phyloP scores from a whole-genome alignment of 2,329 filamentous ascomycete species.

The Diaporthe humulicola region DNA sequence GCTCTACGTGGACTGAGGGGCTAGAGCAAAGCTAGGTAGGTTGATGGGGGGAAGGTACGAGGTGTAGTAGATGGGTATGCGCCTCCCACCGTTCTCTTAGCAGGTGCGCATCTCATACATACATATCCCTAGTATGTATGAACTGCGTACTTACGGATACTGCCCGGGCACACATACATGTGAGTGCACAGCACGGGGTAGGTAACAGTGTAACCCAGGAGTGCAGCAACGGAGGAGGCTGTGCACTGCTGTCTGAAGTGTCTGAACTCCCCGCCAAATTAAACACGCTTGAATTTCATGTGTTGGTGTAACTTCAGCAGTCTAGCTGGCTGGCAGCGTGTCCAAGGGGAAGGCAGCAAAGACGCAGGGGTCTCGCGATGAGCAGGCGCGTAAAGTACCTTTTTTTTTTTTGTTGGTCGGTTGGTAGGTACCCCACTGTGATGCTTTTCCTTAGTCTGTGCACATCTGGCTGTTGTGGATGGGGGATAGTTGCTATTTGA shows the following conservation, averaged over 20 bases:
- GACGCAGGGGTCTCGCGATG: slow-evolving; percentile 19
- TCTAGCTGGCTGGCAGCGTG: neutral
- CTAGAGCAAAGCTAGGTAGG: neutral
- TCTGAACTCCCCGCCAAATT: slow-evolving; percentile 2
- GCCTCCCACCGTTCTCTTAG: neutral
- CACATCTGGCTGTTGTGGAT: neutral
- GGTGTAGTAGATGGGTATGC: neutral
- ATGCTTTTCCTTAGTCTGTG: slow-evolving; percentile 4
- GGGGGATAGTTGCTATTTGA: neutral
- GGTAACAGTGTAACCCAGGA: neutral
- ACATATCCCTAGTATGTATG: neutral
- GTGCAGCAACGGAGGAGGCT: neutral
- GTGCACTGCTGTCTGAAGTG: neutral
- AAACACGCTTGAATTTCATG: neutral
- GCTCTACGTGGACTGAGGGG: neutral
- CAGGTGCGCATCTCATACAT: neutral
- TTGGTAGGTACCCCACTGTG: slow-evolving; percentile 4
- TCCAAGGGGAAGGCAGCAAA: neutral
- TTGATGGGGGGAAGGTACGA: slow-evolving; percentile 1
- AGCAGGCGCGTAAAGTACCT: slow-evolving; percentile 15
- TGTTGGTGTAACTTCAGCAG: slow-evolving; percentile 21
- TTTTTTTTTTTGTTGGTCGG: neutral
- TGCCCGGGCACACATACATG: neutral
- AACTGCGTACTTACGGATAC: no score
- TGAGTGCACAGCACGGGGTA: neutral